Evolutionary conservation across 768 basidiomycete genomes (phyloP), one percentile per base, ranked within the genome.

Genomic region (Polyporus arcularius): DNA sequence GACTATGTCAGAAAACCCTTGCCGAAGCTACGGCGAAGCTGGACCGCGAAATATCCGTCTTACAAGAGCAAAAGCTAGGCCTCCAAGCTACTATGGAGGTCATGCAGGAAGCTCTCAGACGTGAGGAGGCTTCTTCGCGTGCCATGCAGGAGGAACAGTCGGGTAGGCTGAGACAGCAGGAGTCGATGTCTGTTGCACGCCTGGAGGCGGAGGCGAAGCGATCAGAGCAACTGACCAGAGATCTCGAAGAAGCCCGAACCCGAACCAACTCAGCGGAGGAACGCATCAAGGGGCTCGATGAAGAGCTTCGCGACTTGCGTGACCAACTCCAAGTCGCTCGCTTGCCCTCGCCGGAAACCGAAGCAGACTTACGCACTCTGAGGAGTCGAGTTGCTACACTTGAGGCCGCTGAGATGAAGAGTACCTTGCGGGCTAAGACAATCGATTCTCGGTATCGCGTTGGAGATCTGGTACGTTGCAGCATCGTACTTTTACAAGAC

Each of bases 11-110:
- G 74, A 57, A 61, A 55, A 67, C 60, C 15, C 50, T 79, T 30
- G 76, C 78, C 54, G 65, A 72, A 7, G 67, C 70, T 14, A 73
- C 67, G 1, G 75, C 73, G 12, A 73, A 73, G 50, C 64, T 78
- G 16, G 72, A 76, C 40, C 62, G 66, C 39, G 79, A 82, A 50
- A 68, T 80, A 9, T 74, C 76, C 0, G 68, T 79, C 3, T 64
- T 82, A 4, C 70, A 76, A 15, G 79, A 80, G 56, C 77, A 79
- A 54, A 80, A 78, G 32, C 35, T 68, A 5, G 60, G 65, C 12
- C 65, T 80, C 16, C 64, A 75, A 45, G 50, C 56, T 9, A 65
- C 62, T 11, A 54, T 71, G 11, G 63, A 67, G 4, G 60, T 55
- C 11, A 51, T 66, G 54, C 62, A 68, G 7, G 41, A 41, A 9